Percentiles rank a stretch among this genome's conserved stretches.
These are phyloP conservation scores for Podosphaera leucotricha DNA, from an alignment of 2,329 filamentous ascomycete genomes.

Conservation along the genomic window DNA sequence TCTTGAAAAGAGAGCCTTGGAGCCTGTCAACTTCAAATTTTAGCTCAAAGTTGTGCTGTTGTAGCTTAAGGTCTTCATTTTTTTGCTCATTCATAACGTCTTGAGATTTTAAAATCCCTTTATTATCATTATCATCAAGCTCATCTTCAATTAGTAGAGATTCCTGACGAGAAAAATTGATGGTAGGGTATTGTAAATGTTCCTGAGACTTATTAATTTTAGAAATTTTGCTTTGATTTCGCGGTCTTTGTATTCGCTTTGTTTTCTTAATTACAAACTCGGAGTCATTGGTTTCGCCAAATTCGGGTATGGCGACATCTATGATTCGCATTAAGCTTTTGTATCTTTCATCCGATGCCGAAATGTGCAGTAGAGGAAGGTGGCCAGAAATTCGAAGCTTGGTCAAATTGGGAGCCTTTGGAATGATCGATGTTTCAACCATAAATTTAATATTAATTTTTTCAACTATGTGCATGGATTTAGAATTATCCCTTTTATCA, in stretches of 20 bases:
- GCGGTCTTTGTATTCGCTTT: conserved; percentile 5
- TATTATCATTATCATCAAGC: conserved; percentile 28
- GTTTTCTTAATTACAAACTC: neutral
- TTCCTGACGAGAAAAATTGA: conserved; percentile 48
- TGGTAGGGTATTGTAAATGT: conserved; percentile 41
- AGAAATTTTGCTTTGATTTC: conserved; percentile 10
- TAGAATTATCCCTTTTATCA: conserved; percentile 37
- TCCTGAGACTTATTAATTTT: conserved; percentile 23
- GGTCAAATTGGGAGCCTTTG: conserved; percentile 79
- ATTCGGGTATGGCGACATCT: conserved; percentile 78
- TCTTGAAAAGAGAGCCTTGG: conserved; percentile 75
- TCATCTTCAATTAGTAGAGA: conserved; percentile 49
- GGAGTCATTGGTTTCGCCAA: conserved; percentile 28
- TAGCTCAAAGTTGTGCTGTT: conserved; percentile 85
- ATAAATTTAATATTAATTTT: conserved; percentile 94
- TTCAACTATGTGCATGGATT: conserved; percentile 74
- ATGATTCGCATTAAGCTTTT: conserved; percentile 92
- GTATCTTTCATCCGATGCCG: conserved; percentile 86
- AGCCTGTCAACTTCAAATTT: conserved; percentile 89
- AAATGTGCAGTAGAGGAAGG: conserved; percentile 74
- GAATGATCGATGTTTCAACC: conserved; percentile 90
- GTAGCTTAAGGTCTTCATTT: conserved; percentile 37
- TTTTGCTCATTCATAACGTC: conserved; percentile 35
- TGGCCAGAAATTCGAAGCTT: conserved; percentile 81
- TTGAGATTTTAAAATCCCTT: conserved; percentile 41